phyloP scores from a whole-genome alignment of 192 early-diverging fungal species.

The Oehlia diaphana region DNA sequence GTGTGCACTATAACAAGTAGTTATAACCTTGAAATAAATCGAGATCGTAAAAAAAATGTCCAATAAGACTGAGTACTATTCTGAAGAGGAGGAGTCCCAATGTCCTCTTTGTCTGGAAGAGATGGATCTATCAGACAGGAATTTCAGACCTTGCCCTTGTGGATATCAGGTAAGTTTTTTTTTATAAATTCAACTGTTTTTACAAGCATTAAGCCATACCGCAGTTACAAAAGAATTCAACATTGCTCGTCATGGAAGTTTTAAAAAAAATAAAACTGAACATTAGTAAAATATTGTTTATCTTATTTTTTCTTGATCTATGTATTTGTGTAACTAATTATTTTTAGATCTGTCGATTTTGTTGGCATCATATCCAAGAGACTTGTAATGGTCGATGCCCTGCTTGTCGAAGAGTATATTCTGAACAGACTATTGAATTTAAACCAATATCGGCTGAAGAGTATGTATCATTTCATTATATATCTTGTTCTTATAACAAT shows the following conservation, averaged over 20 bases:
- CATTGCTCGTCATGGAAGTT: background rate
- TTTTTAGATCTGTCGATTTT: conserved; percentile 94
- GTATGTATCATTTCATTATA: conserved; percentile 49
- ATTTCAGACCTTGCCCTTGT: conserved; percentile 97
- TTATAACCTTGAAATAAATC: background rate
- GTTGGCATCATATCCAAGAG: conserved; percentile 97
- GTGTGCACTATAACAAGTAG: background rate
- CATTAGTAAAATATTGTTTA: background rate
- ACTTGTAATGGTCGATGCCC: conserved; percentile 92
- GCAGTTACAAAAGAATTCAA: background rate
- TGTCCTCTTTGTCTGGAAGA: conserved; percentile 99
- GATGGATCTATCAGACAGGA: conserved; percentile 93
- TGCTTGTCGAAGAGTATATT: conserved; percentile 88
- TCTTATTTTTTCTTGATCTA: background rate
- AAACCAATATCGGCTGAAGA: conserved; percentile 88
- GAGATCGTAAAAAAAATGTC: background rate
- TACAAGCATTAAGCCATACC: background rate
- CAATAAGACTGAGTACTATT: conserved; percentile 26
- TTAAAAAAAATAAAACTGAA: background rate
- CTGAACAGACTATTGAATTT: conserved; percentile 88
- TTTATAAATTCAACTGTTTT: background rate
- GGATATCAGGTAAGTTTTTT: conserved; percentile 85
- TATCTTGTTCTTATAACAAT: background rate
- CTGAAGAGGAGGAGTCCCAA: conserved; percentile 90
- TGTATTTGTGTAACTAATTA: conserved; percentile 10